Evolutionary conservation across 257 asterid species (phyloP).

Genomic region (Nicotiana noctiflora): DNA sequence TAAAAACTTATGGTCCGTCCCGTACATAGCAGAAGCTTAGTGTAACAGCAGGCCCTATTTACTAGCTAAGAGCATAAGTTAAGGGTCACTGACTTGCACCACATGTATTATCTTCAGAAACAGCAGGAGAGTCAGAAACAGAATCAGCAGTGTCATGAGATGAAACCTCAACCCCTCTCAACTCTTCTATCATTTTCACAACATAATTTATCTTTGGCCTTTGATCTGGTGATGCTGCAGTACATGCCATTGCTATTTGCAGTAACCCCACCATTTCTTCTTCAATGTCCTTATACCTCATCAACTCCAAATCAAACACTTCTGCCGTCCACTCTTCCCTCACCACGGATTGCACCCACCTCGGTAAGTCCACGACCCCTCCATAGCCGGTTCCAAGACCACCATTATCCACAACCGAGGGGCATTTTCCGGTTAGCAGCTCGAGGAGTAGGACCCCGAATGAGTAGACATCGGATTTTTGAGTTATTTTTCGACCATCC

Average conservation of each 20-base stretch:
- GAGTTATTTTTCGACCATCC: slow-evolving; percentile 58
- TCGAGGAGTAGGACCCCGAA: slow-evolving; percentile 85
- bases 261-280: slow-evolving; percentile 94
- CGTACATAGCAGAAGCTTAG: too few relatives aligned
- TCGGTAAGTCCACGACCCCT: slow-evolving; percentile 67
- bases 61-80: not conserved
- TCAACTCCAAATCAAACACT: slow-evolving; percentile 92
- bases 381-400: slow-evolving; percentile 42
- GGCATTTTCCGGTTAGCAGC: slow-evolving; percentile 81
- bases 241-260: slow-evolving; percentile 82
- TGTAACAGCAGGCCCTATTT: not conserved
- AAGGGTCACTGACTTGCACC: slow-evolving; percentile 50
- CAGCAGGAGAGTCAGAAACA: slow-evolving; percentile 72
- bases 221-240: slow-evolving; percentile 54
- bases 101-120: slow-evolving; percentile 43
- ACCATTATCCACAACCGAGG: slow-evolving; percentile 42
- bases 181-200: slow-evolving; percentile 79
- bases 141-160: slow-evolving; percentile 49
- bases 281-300: slow-evolving; percentile 90
- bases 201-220: slow-evolving; percentile 65
- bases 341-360: slow-evolving; percentile 98
- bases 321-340: slow-evolving; percentile 99
- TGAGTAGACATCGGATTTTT: slow-evolving; percentile 67
- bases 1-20: not conserved
- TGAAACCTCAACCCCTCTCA: slow-evolving; percentile 62